These are phyloP conservation scores for Cetraspora pellucida DNA, from an alignment of 192 early-diverging fungal species.

Conservation along the genomic window DNA sequence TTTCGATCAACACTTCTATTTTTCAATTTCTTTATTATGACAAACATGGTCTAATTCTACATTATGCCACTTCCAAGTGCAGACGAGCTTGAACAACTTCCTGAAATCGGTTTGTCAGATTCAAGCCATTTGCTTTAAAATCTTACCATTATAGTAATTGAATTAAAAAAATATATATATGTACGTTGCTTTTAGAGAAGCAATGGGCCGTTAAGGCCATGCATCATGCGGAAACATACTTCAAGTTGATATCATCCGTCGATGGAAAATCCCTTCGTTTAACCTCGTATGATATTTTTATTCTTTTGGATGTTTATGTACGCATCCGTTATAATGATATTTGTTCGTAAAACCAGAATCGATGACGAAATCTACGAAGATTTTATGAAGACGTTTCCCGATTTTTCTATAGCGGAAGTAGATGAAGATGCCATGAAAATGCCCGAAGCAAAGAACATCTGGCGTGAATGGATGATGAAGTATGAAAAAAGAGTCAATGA, in stretches of 20 bases:
- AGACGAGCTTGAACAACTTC: conserved; percentile 73
- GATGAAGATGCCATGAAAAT: conserved; percentile 86
- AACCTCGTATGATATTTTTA: conserved; percentile 60
- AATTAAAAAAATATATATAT: neutral
- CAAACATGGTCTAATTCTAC: too few relatives aligned
- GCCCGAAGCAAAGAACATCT: conserved; percentile 77
- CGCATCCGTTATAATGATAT: neutral
- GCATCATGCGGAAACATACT: conserved; percentile 94
- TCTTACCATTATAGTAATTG: neutral
- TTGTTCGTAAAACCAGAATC: conserved; percentile 48
- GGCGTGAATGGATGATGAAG: conserved; percentile 85
- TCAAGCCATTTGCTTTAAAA: neutral
- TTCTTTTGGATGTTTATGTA: neutral
- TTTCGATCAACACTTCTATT: too few relatives aligned
- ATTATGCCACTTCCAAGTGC: conserved; percentile 70
- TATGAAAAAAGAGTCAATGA: conserved; percentile 88
- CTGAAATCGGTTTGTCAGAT: conserved; percentile 65
- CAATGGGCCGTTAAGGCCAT: conserved; percentile 96
- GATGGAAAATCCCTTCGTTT: conserved; percentile 78
- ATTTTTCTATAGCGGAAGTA: conserved; percentile 68
- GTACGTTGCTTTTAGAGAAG: conserved; percentile 65
- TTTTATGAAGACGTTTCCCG: conserved; percentile 75
- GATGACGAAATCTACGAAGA: conserved; percentile 84
- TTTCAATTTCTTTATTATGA: too few relatives aligned
- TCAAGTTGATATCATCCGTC: conserved; percentile 73